These are phyloP conservation scores for Tubosaeta sp. DNA, from an alignment of 768 basidiomycete genomes.

Conservation along the genomic window DNA sequence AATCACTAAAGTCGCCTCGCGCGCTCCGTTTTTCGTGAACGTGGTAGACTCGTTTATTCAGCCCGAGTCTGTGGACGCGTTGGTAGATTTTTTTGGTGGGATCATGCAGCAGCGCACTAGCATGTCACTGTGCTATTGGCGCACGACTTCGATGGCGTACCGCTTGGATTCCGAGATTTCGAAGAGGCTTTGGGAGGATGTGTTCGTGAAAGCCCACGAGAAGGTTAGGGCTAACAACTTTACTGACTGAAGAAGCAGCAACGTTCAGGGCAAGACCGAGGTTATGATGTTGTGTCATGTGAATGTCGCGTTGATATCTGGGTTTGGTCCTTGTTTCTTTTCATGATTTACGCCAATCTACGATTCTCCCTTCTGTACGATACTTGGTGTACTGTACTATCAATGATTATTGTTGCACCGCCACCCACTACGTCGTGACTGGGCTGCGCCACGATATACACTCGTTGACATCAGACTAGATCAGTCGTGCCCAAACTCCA, in stretches of 20 bases:
- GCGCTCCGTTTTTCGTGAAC: conserved; percentile 9
- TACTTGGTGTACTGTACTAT: too few species aligned
- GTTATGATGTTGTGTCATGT: not conserved
- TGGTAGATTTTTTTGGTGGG: conserved; percentile 16
- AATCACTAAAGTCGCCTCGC: not conserved
- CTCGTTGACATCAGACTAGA: too few species aligned
- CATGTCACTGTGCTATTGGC: conserved; percentile 7
- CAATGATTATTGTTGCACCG: too few species aligned
- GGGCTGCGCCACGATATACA: too few species aligned
- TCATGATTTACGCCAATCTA: too few species aligned
- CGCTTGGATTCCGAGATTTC: conserved; percentile 13
- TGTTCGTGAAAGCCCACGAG: conserved; percentile 14
- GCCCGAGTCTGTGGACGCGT: conserved; percentile 12
- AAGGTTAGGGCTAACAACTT: not conserved
- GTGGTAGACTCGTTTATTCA: conserved; percentile 16
- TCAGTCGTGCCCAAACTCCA: too few species aligned
- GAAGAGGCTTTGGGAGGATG: conserved; percentile 16
- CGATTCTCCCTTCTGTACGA: too few species aligned
- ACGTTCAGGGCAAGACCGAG: not conserved
- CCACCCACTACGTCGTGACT: too few species aligned
- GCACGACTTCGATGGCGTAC: conserved; percentile 3
- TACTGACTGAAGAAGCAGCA: not conserved
- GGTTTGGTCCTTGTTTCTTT: not conserved
- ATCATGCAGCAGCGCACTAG: conserved; percentile 6
- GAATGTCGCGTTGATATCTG: not conserved